phyloP scores from a whole-genome alignment of 305 asterid genomes.

The Solanum hybrid region DNA sequence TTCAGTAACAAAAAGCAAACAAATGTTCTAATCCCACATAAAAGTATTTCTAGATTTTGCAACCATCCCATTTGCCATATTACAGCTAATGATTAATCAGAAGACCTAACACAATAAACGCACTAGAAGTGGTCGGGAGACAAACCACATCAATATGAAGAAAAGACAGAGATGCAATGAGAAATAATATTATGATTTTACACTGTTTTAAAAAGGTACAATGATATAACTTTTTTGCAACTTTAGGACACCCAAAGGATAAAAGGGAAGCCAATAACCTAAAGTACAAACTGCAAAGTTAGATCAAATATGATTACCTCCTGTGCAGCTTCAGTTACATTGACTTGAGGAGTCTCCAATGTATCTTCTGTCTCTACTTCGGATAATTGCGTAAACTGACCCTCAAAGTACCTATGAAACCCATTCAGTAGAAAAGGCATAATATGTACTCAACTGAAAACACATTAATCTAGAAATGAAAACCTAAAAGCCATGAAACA shows the following conservation, averaged over 20 bases:
- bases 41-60: not conserved
- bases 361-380: conserved; percentile 54
- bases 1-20: not conserved
- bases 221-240: not conserved
- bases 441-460: not conserved
- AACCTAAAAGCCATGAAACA: not conserved
- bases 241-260: not conserved
- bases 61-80: not conserved
- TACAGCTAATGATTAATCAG: not conserved
- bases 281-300: not conserved
- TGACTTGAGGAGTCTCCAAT: conserved; percentile 35
- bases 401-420: conserved; percentile 71
- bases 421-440: not conserved
- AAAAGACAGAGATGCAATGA: not conserved
- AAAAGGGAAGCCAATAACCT: not conserved
- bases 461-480: not conserved
- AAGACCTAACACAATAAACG: not conserved
- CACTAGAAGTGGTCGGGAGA: not conserved
- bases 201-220: not conserved
- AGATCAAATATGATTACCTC: conserved; percentile 34
- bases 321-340: conserved; percentile 71
- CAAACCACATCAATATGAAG: not conserved
- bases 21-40: not conserved
- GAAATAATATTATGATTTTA: not conserved
- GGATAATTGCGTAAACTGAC: conserved; percentile 54